Evolutionary conservation across 1,284 basidiomycete genomes (phyloP), one percentile per base, ranked within the genome.

Genomic region (Marasmius sp.): DNA sequence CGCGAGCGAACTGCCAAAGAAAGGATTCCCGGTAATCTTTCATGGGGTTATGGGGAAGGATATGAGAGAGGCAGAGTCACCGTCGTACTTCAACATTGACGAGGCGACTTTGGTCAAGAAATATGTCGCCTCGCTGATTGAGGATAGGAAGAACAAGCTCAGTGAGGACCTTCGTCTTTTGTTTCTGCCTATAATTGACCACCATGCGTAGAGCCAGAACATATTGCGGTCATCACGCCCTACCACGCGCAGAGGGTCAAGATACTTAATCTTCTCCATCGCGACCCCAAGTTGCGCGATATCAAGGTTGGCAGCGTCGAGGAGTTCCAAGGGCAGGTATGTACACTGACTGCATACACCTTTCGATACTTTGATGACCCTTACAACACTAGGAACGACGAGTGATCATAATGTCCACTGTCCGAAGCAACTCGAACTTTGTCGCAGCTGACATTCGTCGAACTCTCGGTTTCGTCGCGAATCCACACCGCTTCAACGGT

Each of bases 31-130:
- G 0, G 70, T 84, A 14, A 69, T 84, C 0, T 85, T 85, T 69
- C 80, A 83, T 62, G 72, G 75, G 2, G 71, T 83, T 43, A 68
- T 73, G 3, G 81, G 82, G 14, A 71, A 76, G 62, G 81, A 84
- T 61, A 68, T 74, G 43, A 72, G 77, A 27, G 77, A 82, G 64
- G 74, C 71, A 12, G 68, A 71, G 0, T 83, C 80, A 3, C 80
- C 79, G n/a, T 83, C 81, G 3, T 82, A 75, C 65, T 82, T 80
- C 74, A 84, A 84, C 60, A 72, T 77, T 20, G 73, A 76, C 38
- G 82, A 84, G 63, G 77, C 74, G 1, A 74, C 75, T 1, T 65
- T 76, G 47, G 78, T 81, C 3, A 75, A 75, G 62, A 62, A 68
- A 3, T 82, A 82, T 58, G 73, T 81, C 9, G 58, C 70, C 60